Evolutionary conservation across 257 asterid species (phyloP), one percentile per base, ranked within the genome.

Genomic region (Craterostigma plantagineum): DNA sequence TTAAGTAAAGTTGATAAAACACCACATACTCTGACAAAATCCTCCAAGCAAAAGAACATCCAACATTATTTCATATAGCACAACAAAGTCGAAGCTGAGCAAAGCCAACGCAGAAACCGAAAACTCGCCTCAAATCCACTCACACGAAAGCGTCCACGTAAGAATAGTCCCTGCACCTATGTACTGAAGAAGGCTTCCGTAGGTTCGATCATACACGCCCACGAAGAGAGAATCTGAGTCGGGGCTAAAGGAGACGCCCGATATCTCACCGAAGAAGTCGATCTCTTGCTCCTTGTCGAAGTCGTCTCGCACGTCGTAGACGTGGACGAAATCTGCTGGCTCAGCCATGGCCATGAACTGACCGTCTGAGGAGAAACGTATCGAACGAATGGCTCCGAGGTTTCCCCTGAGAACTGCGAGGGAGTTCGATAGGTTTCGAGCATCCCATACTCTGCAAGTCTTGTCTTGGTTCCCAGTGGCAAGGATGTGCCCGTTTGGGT

Each of bases 381-480:
- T 72, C 6, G 79, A 72, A 45, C 87, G 67, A 35, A 76, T 76
- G 18, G 87, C 87, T n/a, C 87, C 87, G 16, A 76, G 70, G 37
- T 69, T 76, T 50, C 81, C 87, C 49, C 66, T 72, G 35, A 76
- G 73, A 11, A 69, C 74, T 18, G 73, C 73, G 5, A 76, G 53
- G 1, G 81, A 76, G 18, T 62, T 62, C 4, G 81, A 72, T 27
- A 76, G 69, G 55, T 72, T 66, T 0, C 81, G 76, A 9, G 68
- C 56, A 51, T 76, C 87, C 81, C 87, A 76, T 16, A 76, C 73
- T 33, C 87, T 62, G 50, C 81, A 76, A 18, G 87, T 76, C 54
- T 76, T 72, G 64, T 76, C 87, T 56, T 76, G 87, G 63, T 76
- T 76, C 42, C 87, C 87, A 0, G 87, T 76, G 53, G 87, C 81